A percentile compares a stretch with the other conserved stretches of the same genome.
phyloP scores from a whole-genome alignment of 164 flowering plant species.

The Piper longum region DNA sequence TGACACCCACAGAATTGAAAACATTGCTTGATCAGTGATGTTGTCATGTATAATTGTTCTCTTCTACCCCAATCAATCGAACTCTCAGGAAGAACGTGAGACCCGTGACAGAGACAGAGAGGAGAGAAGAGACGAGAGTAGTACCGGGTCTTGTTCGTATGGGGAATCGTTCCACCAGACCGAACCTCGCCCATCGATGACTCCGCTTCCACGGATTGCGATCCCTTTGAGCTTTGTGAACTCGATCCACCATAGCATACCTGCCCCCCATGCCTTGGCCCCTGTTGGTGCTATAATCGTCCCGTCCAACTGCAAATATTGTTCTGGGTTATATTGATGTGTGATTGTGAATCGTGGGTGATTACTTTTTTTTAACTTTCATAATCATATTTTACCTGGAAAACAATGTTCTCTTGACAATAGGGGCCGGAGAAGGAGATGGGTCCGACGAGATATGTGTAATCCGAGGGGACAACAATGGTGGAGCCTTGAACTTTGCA shows the following conservation, averaged over 20 bases:
- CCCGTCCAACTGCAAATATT: conserved; percentile 64
- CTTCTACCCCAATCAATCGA: too few species aligned
- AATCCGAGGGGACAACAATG: conserved; percentile 50
- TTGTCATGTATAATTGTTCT: too few species aligned
- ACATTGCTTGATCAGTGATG: too few species aligned
- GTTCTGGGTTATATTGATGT: too few species aligned
- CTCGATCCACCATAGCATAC: conserved; percentile 60
- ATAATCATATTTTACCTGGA: conserved; percentile 36
- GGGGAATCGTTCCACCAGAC: conserved; percentile 81
- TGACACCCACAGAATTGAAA: conserved; percentile 1
- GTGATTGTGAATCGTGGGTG: too few species aligned
- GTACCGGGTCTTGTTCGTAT: conserved; percentile 38
- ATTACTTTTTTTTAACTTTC: too few species aligned
- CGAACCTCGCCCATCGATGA: conserved; percentile 77
- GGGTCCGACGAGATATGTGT: conserved; percentile 47
- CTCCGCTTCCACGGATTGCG: conserved; percentile 59
- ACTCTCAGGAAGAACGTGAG: too few species aligned
- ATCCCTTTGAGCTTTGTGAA: conserved; percentile 79
- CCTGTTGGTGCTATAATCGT: conserved; percentile 70
- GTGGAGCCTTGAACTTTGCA: conserved; percentile 54
- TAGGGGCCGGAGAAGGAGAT: conserved; percentile 53
- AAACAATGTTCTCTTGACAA: conserved; percentile 42
- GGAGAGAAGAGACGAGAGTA: background rate
- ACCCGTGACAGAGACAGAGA: background rate
- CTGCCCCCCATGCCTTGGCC: conserved; percentile 53